These are phyloP conservation scores for Chlorella ohadii DNA, from an alignment of 139 green algal genomes.

Conservation along the genomic window DNA sequence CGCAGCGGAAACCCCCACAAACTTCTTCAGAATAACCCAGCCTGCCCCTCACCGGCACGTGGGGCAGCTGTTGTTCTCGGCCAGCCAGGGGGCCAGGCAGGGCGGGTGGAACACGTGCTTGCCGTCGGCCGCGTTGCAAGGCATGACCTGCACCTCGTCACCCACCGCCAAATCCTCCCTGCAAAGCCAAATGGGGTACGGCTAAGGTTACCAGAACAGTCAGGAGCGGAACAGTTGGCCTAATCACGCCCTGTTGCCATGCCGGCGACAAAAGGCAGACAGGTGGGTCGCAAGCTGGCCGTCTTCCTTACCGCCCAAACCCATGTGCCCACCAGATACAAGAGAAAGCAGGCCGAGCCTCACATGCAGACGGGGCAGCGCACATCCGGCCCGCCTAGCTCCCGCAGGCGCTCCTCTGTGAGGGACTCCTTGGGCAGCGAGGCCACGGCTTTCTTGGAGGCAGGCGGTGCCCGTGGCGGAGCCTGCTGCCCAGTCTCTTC, in stretches of 20 bases:
- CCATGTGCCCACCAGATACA: no score
- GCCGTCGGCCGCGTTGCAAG: conserved; percentile 45
- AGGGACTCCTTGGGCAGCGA: conserved; percentile 42
- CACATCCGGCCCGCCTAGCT: conserved; percentile 36
- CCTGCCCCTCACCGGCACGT: conserved; percentile 62
- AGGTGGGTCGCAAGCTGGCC: no score
- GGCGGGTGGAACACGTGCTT: conserved; percentile 75
- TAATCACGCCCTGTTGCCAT: no score
- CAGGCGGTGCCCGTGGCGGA: conserved; percentile 34
- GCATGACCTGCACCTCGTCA: conserved; percentile 74
- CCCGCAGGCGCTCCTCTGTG: conserved; percentile 26
- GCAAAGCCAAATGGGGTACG: no score
- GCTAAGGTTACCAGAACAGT: no score
- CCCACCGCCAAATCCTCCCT: conserved; percentile 61
- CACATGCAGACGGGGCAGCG: conserved; percentile 62
- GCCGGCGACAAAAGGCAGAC: no score
- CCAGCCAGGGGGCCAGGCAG: conserved; percentile 83
- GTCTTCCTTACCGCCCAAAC: no score
- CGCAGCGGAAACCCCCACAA: no score
- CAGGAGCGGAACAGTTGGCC: no score
- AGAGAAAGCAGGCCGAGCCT: not conserved
- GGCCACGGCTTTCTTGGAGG: conserved; percentile 48
- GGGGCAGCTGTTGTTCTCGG: conserved; percentile 81
- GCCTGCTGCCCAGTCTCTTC: conserved; percentile 32
- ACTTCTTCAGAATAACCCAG: no score